A percentile compares a stretch with the other conserved stretches of the same genome.
These are phyloP conservation scores for Mucor velutinosus DNA, from an alignment of 371 early-diverging fungal species.

Conservation along the genomic window DNA sequence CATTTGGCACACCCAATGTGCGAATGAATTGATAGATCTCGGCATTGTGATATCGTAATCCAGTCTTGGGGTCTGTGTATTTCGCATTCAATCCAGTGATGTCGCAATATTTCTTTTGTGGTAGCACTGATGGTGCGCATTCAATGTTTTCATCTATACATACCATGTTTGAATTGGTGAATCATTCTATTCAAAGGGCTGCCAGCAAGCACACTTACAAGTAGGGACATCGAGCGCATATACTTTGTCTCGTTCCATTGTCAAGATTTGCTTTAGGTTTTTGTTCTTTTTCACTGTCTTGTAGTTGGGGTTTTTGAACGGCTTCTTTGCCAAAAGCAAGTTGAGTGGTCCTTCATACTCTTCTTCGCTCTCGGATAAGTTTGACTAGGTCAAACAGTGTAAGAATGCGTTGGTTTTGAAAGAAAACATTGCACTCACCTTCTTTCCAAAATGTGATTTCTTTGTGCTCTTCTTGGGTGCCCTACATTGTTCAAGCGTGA, in stretches of 20 bases:
- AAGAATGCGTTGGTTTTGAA: not conserved
- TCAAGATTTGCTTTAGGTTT: constrained; percentile 78
- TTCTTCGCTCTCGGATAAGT: constrained; percentile 19
- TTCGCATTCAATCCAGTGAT: constrained; percentile 83
- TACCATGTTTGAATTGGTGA: not conserved
- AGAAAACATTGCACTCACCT: too few relatives aligned
- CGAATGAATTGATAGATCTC: constrained; percentile 83
- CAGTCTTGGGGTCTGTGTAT: constrained; percentile 90
- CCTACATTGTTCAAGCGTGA: constrained; percentile 2
- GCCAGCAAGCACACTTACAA: constrained; percentile 49
- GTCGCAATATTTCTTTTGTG: constrained; percentile 91
- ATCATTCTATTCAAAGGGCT: not conserved
- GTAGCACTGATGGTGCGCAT: constrained; percentile 81
- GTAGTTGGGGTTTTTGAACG: constrained; percentile 75
- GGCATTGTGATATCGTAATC: constrained; percentile 79
- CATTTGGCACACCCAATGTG: constrained; percentile 69
- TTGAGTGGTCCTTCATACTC: constrained; percentile 37
- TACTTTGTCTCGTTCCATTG: constrained; percentile 68
- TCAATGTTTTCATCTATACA: constrained; percentile 77
- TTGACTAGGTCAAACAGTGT: not conserved
- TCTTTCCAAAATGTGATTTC: constrained; percentile 19
- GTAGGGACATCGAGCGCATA: constrained; percentile 70
- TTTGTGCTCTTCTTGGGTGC: constrained; percentile 15
- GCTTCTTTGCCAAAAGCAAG: constrained; percentile 38
- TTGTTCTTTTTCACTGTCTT: constrained; percentile 69